Percentiles rank a stretch among this genome's conserved stretches.
These are phyloP conservation scores for Oryza meridionalis DNA, from an alignment of 176 grass and related monocot genomes.

Conservation along the genomic window DNA sequence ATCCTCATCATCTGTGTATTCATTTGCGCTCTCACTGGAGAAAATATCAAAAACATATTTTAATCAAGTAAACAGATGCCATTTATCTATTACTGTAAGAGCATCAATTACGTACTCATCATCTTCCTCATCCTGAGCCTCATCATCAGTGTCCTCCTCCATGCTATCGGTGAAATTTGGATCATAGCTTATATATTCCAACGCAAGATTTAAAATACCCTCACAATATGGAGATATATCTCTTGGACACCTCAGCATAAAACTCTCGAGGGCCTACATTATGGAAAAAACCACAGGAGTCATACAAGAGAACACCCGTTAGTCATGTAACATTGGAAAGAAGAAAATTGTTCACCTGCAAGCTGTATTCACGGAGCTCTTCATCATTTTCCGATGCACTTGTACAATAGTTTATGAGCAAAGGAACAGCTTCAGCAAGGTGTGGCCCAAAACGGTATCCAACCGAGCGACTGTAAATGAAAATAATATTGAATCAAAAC, in stretches of 20 bases:
- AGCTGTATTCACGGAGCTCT: constrained; percentile 95
- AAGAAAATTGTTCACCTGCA: constrained; percentile 64
- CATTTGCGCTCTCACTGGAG: constrained; percentile 86
- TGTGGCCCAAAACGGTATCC: constrained; percentile 98
- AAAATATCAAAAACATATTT: constrained; percentile 34
- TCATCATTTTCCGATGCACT: constrained; percentile 96
- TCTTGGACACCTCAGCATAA: constrained; percentile 89
- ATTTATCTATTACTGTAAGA: constrained; percentile 29
- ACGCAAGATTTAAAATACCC: constrained; percentile 79
- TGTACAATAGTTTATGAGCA: constrained; percentile 93
- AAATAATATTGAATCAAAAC: neutral
- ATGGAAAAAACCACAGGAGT: constrained; percentile 3
- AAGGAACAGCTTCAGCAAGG: constrained; percentile 83
- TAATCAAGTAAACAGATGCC: constrained; percentile 16
- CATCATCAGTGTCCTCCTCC: constrained; percentile 97
- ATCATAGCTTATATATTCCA: constrained; percentile 98
- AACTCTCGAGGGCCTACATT: constrained; percentile 94
- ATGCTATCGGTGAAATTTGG: constrained; percentile 98
- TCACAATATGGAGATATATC: constrained; percentile 94
- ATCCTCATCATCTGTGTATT: constrained; percentile 99
- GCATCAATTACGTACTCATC: constrained; percentile 76
- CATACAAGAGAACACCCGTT: constrained; percentile 3
- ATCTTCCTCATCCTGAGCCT: constrained; percentile 86
- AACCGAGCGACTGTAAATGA: constrained; percentile 76
- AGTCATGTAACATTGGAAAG: constrained; percentile 17